Base-by-base conservation (phyloP, 2,329 filamentous ascomycete genomes). In the Clathrospora elynae region DNA sequence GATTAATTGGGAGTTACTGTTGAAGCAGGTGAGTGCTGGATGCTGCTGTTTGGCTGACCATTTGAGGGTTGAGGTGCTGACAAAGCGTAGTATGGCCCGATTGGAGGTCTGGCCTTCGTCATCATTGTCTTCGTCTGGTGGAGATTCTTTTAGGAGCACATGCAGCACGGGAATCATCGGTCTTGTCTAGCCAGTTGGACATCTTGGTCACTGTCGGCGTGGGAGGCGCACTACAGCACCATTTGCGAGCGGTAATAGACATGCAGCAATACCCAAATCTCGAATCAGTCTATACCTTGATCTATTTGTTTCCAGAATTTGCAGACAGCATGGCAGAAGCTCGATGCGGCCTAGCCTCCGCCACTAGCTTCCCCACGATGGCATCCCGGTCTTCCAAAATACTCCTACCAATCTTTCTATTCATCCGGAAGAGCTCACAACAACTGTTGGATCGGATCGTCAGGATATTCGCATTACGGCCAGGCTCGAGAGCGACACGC, bases 1-100 rank as follows among this genome's bases (percentile, higher is more conserved):
- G 66, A 99, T 99, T 71, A 99, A 99, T 71, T 99, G 93, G 95
- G 92, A 99, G 71, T 75, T 97, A 69, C 75, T 99, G 68, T 57
- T 97, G 50, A 96, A 96, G 78, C 92, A 96, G 75, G 80, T 82
- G 55, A 64, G 75, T 65, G 9, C 22, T 29, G 30, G 9, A 6
- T n/a, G 10, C 14, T n/a, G 2, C 20, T 7, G n/a, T 11, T 5
- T 9, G 20, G 11, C 11, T 35, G 6, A 16, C 6, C 2, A n/a
- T 0, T 12, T 12, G 14, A 8, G 19, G 14, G 23, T n/a, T 31
- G 33, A 17, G 35, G 31, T 31, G 41, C 57, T 64, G 35, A 66
- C 51, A 12, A 17, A 12, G 12, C 5, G 25, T 40, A 84, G 82
- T 99, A 97, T 67, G 93, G 90, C 1, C 93, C 93, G 3, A 85